Percentiles rank a stretch among this genome's conserved stretches.
Evolutionary conservation across 1,284 basidiomycete species (phyloP).

Genomic region (Pseudozyma sp.): DNA sequence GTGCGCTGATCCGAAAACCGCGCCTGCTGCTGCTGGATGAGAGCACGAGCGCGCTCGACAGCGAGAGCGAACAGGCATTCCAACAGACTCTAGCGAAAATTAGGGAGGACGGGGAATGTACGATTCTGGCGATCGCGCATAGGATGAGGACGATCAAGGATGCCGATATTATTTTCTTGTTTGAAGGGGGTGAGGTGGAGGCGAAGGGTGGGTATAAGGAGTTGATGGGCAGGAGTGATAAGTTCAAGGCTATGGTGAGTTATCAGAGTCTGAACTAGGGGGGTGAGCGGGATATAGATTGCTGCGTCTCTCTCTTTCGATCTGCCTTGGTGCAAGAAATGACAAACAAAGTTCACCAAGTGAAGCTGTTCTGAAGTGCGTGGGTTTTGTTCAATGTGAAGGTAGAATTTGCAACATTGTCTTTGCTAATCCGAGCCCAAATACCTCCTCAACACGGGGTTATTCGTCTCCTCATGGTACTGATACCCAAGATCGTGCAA

Average conservation of each 20-base stretch:
- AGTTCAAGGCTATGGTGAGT: conserved; percentile 57
- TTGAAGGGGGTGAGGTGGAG: conserved; percentile 52
- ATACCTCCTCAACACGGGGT: conserved; percentile 85
- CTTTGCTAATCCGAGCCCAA: conserved; percentile 65
- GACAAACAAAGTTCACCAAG: too few relatives aligned
- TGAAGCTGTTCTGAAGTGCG: too few relatives aligned
- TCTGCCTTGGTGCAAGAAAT: neutral
- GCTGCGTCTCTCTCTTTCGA: neutral
- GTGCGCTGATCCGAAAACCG: conserved; percentile 62
- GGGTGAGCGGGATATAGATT: too few relatives aligned
- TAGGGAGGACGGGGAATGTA: conserved; percentile 53
- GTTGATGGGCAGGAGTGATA: conserved; percentile 35
- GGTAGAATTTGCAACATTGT: neutral
- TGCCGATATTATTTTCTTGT: conserved; percentile 61
- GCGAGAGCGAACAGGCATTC: conserved; percentile 60
- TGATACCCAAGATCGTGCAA: conserved; percentile 82
- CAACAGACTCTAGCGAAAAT: conserved; percentile 51
- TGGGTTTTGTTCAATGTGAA: too few relatives aligned
- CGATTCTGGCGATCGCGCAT: conserved; percentile 63
- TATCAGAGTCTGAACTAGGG: conserved; percentile 46
- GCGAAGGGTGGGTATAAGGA: conserved; percentile 54
- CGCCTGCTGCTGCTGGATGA: conserved; percentile 61
- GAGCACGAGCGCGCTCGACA: conserved; percentile 64
- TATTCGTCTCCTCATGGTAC: conserved; percentile 93
- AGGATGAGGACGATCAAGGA: conserved; percentile 62